Conservation (phyloP, 345 rosid genomes). For the Eucalyptus virginea region DNA sequence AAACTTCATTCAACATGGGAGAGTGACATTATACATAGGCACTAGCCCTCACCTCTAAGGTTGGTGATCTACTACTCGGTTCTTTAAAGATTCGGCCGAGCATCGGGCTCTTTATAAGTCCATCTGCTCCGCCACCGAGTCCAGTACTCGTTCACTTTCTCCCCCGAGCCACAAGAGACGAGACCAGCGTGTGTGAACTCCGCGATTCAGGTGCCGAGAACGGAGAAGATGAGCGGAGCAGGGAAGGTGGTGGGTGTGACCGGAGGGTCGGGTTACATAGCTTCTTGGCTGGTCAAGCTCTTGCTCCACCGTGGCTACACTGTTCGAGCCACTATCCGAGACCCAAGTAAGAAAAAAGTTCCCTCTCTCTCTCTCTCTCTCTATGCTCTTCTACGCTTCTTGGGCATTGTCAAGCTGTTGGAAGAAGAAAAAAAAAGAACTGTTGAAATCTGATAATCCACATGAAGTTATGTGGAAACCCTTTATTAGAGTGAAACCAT, state of each 20-base stretch:
- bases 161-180: neutral
- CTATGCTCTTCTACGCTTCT: neutral
- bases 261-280: constrained; percentile 40
- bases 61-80: neutral
- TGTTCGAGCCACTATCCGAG: constrained; percentile 30
- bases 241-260: constrained; percentile 33
- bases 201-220: neutral
- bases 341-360: constrained; percentile 10
- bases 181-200: neutral
- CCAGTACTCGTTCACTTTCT: neutral
- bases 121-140: neutral
- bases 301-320: constrained; percentile 34
- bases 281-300: constrained; percentile 40
- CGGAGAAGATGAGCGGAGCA: neutral
- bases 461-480: neutral
- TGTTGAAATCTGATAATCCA: neutral
- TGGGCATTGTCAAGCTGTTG: neutral
- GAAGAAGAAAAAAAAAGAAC: neutral
- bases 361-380: neutral
- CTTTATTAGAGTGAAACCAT: neutral
- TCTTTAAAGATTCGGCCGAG: neutral
- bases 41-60: too few relatives aligned
- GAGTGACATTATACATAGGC: too few relatives aligned
- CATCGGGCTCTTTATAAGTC: neutral
- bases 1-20: too few relatives aligned